Conservation (phyloP, 441 rosid species). For the Manihot esculenta region DNA sequence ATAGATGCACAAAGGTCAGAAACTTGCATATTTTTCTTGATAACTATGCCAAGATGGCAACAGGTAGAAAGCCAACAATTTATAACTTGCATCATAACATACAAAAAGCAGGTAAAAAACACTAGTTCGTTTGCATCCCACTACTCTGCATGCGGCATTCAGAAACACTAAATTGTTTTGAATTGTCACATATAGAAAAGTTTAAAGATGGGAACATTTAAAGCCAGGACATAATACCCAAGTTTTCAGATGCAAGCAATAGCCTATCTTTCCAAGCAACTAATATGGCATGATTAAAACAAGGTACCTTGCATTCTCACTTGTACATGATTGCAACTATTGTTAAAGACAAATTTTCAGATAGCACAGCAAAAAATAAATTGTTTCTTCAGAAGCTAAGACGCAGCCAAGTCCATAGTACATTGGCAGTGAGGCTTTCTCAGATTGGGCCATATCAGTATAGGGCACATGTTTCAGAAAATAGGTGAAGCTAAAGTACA, state of each 20-base stretch:
- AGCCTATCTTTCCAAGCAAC: not conserved
- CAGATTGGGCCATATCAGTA: not conserved
- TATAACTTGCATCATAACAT: not conserved
- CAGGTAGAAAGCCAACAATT: not conserved
- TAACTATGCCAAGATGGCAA: not conserved
- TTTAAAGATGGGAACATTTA: not conserved
- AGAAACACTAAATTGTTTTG: not conserved
- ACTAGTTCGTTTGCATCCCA: not conserved
- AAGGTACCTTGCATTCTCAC: not conserved
- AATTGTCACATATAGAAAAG: not conserved
- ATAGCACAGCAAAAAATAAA: not conserved
- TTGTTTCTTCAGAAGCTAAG: not conserved
- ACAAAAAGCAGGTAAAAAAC: not conserved
- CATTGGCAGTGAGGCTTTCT: not conserved
- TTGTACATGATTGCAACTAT: not conserved
- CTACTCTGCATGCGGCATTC: not conserved
- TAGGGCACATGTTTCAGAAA: not conserved
- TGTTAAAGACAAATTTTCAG: slow-evolving; percentile 2
- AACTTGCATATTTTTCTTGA: not conserved
- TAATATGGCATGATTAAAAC: not conserved
- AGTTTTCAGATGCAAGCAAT: not conserved
- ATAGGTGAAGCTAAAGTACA: not conserved
- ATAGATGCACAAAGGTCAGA: not conserved
- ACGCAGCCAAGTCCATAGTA: not conserved
- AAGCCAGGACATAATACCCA: not conserved